phyloP scores from a whole-genome alignment of 2,329 filamentous ascomycete genomes.

The Xylaria sp. region DNA sequence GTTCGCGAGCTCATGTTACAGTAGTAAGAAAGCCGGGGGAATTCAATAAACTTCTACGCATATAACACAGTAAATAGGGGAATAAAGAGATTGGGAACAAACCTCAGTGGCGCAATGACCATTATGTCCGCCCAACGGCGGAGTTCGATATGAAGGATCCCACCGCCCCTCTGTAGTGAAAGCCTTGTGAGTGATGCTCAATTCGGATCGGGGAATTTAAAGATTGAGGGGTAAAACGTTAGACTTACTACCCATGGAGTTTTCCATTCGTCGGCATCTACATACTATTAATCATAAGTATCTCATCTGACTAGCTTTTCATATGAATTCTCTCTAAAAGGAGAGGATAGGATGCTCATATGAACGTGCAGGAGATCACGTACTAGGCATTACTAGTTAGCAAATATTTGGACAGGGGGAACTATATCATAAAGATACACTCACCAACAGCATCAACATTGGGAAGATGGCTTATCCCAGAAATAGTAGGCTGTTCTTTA shows the following conservation, averaged over 20 bases:
- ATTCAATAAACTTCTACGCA: too few species aligned
- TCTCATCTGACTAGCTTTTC: not conserved
- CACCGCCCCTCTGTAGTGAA: slow-evolving; percentile 60
- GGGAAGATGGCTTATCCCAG: slow-evolving; percentile 61
- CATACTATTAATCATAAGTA: slow-evolving; percentile 53
- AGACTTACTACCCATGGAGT: slow-evolving; percentile 66
- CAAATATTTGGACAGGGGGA: not conserved
- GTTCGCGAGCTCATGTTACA: not conserved
- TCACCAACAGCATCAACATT: slow-evolving; percentile 73
- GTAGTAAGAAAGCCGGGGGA: too few species aligned
- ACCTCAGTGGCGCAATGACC: slow-evolving; percentile 73
- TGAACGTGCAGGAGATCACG: not conserved
- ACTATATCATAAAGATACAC: slow-evolving; percentile 1
- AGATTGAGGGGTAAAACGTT: not conserved
- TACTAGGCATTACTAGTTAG: slow-evolving; percentile 21
- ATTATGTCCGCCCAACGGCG: slow-evolving; percentile 79
- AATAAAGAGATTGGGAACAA: not conserved
- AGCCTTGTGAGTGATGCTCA: slow-evolving; percentile 6
- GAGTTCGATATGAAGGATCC: slow-evolving; percentile 89
- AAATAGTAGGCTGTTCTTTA: slow-evolving; percentile 74
- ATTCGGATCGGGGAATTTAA: not conserved
- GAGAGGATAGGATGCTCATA: not conserved
- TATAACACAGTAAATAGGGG: too few species aligned
- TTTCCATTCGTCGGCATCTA: slow-evolving; percentile 85
- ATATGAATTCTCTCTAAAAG: not conserved